Conservation (phyloP, 768 basidiomycete genomes). For the Coprinopsis sp. region DNA sequence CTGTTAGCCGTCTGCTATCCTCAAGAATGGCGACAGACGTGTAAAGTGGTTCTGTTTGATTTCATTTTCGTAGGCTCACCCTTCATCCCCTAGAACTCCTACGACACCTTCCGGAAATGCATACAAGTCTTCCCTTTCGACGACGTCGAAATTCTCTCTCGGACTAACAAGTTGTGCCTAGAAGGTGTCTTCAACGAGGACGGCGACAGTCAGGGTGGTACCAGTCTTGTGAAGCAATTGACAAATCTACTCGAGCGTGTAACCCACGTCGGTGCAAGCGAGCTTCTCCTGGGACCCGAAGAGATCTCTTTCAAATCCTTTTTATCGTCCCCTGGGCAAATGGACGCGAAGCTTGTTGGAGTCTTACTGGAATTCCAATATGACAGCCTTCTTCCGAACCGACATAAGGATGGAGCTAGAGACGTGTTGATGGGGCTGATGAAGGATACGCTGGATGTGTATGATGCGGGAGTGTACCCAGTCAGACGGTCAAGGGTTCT, state of each 20-base stretch:
- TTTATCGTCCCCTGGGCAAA: slow-evolving; percentile 8
- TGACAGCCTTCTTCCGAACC: slow-evolving; percentile 45
- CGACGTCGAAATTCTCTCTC: slow-evolving; percentile 33
- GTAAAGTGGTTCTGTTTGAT: slow-evolving; percentile 34
- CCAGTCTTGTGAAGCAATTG: slow-evolving; percentile 43
- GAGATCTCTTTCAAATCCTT: slow-evolving; percentile 42
- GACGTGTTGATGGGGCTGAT: slow-evolving; percentile 39
- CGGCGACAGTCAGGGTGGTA: background rate
- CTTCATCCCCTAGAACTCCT: slow-evolving; percentile 45
- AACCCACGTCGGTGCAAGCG: slow-evolving; percentile 63
- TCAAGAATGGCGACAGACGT: slow-evolving; percentile 73
- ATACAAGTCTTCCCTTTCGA: slow-evolving; percentile 52
- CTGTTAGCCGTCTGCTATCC: slow-evolving; percentile 73
- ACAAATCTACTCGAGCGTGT: slow-evolving; percentile 57
- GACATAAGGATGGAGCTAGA: slow-evolving; percentile 54
- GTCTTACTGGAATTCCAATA: slow-evolving; percentile 61
- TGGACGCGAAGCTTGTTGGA: slow-evolving; percentile 37
- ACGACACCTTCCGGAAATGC: slow-evolving; percentile 48
- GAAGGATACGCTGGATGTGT: slow-evolving; percentile 45
- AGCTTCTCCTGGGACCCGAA: slow-evolving; percentile 50
- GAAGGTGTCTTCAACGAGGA: slow-evolving; percentile 30
- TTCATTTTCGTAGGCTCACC: background rate
- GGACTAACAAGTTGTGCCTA: slow-evolving; percentile 24
- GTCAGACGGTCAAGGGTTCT: slow-evolving; percentile 56
- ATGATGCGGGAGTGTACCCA: slow-evolving; percentile 43